Evolutionary conservation across 176 grass and related monocot species (phyloP), one percentile per base, ranked within the genome.

Genomic region (Elymus sibiricus): DNA sequence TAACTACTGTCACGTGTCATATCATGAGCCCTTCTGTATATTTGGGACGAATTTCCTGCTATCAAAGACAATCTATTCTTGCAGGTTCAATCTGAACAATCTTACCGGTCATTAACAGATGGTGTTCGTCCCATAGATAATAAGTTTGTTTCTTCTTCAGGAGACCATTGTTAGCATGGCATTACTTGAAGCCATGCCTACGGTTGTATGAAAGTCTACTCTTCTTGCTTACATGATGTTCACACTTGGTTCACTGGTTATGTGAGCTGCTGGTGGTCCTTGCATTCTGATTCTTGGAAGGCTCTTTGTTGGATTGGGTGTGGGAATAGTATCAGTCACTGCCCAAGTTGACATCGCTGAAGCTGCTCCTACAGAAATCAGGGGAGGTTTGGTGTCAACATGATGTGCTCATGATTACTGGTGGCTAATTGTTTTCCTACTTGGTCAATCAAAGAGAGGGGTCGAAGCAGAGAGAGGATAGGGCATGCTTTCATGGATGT

Each of bases 101-200:
- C 43, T 75, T 58, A 64, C 6, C 78, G 61, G 3, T 38, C 19
- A 8, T 71, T 49, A 70, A 69, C 13, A 60, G 76, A 25, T 55
- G 38, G 31, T 7, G 42, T n/a, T 24, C 60, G 27, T 78, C 4
- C 4, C 5, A 58, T 56, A 75, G 27, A 31, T 31, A 51, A 58
- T 86, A 71, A 85, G 21, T 73, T 64, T 81, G 37, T 89, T 65
- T 81, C 22, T 78, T 88, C 34, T 28, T 31, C 86, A 98, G 96
- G 91, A 98, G 82, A 98, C 93, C 24, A 95, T 98, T 87, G 96
- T 98, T 81, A 98, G 96, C 87, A 98, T 98, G 96, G 86, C 96
- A 74, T 78, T 46, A 46, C 43, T 14, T 46, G 40, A 13, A 97
- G 94, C 83, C 92, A 97, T 89, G 81, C 89, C 37, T 94, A 92